Evolutionary conservation across 2,329 filamentous ascomycete genomes (phyloP), one percentile per base, ranked within the genome.

Genomic region (Lasiodiplodia sp.): DNA sequence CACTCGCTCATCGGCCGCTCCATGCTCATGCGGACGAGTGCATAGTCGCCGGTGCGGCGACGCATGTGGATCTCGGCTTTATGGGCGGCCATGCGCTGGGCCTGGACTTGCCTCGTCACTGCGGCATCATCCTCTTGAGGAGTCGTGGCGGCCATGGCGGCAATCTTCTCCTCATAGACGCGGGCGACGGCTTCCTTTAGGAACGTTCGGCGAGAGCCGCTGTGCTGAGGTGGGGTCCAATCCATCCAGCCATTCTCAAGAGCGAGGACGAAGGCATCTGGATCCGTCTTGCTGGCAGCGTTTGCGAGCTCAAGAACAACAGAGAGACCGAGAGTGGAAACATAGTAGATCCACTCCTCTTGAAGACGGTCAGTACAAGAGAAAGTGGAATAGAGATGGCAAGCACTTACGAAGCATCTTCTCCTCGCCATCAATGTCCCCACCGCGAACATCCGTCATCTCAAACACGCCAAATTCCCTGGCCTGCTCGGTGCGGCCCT

Each of bases 271-370:
- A 90, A 90, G 12, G 83, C 84, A 38, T 79, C 81, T 49, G 67
- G 70, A 66, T 76, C 79, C 51, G 74, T 79, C 64, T 77, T 79
- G 65, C 79, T 75, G 68, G 73, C 78, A 11, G 74, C 75, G 12
- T 75, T 71, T 68, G 84, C 83, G 69, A 90, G 82, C 8, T 84
- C 81, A 16, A 90, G 79, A 12, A 90, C 81, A 1, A 85, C 83
- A 8, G 83, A 83, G 11, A 86, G 87, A 6, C 88, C 88, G 18
- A 89, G 81, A 0, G 87, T 88, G 40, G 89, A 79, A 34, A 90
- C 78, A 72, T 88, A 87, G 65, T 83, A 83, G 21, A 85, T 86
- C 88, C 88, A 91, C 75, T 89, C 87, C 73, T 89, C 86, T 86
- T 69, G 58, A 8, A 11, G 38, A 28, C 3, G 3, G 66, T 75